Evolutionary conservation across 768 basidiomycete species (phyloP), one percentile per base, ranked within the genome.

Genomic region (Termitomyces sp.): DNA sequence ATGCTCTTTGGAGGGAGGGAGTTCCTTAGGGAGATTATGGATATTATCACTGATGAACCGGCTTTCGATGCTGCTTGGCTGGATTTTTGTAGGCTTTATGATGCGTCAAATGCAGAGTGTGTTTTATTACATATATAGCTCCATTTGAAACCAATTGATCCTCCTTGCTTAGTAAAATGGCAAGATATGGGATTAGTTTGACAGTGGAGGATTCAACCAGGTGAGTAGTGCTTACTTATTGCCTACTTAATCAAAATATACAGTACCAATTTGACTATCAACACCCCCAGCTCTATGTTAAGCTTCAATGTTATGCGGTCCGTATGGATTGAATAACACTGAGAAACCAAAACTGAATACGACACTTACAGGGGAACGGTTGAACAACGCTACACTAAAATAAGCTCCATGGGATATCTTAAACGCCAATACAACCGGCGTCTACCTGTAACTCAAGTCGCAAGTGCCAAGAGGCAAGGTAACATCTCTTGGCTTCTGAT

Each of bases 1-100:
- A 72, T 72, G 71, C 52, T 71, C 9, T 72, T 71, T 35, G 71
- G 70, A 20, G 73, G 71, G 4, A 70, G 72, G 10, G 73, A 73
- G 54, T 69, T 74, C 50, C 52, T 73, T 23, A 74, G 73, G 72
- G 73, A 74, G 48, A 66, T 65, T n/a, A 70, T 73, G 70, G 71
- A 73, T 32, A 44, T 73, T 11, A 70, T 73, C 31, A 69, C 65
- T 0, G 70, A 74, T 55, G 72, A 68, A 47, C 69, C 71, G 1
- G 70, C 62, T 23, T 74, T 74, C 53, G 71, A 74, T 53, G 70
- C 69, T 36, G 71, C 72, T 7, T 74, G 73, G 73, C 36, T 74
- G 15, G 73, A 73, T 56, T 73, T 73, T 51, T 74, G 73, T 50
- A 62, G 61, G 38, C 60, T 70, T n/a, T 69, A 63, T 46, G 73